Percentiles rank a stretch among this genome's conserved stretches.
These are phyloP conservation scores for Aspergillus carlsbadensis DNA, from an alignment of 495 filamentous ascomycete genomes.

Conservation along the genomic window DNA sequence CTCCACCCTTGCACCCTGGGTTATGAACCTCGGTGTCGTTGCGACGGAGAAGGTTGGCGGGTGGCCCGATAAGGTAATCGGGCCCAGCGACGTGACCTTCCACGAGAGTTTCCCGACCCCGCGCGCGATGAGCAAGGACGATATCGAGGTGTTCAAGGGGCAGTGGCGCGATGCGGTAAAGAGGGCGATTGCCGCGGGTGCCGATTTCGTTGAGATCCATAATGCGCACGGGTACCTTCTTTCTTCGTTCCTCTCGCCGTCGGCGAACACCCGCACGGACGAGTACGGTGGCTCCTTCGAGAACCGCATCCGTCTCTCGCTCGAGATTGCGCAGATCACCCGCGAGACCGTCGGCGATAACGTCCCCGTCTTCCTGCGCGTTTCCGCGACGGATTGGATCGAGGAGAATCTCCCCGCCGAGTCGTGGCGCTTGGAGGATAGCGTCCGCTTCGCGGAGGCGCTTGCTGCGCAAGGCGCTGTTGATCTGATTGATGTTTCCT, in stretches of 20 bases:
- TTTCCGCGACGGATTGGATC: constrained; percentile 62
- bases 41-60: constrained; percentile 20
- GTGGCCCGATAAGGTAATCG: constrained; percentile 51
- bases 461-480: constrained; percentile 56
- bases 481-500: constrained; percentile 66
- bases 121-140: constrained; percentile 52
- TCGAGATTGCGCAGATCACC: constrained; percentile 60
- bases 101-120: constrained; percentile 50
- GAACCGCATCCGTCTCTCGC: constrained; percentile 58
- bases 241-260: constrained; percentile 62
- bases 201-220: constrained; percentile 62
- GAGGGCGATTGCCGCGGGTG: constrained; percentile 57
- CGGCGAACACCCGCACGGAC: constrained; percentile 61
- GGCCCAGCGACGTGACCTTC: constrained; percentile 54
- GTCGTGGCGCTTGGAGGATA: constrained; percentile 58
- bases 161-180: constrained; percentile 54
- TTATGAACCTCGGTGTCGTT: constrained; percentile 47
- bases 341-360: constrained; percentile 51
- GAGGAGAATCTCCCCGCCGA: constrained; percentile 46
- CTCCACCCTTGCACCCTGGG: constrained; percentile 67
- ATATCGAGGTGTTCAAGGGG: constrained; percentile 58
- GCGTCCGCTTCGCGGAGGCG: constrained; percentile 52
- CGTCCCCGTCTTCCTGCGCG: constrained; percentile 68
- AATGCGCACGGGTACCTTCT: constrained; percentile 67
- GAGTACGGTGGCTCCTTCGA: constrained; percentile 65